These are phyloP conservation scores for Ceratocystis destructans DNA, from an alignment of 2,329 filamentous ascomycete genomes.

Conservation along the genomic window DNA sequence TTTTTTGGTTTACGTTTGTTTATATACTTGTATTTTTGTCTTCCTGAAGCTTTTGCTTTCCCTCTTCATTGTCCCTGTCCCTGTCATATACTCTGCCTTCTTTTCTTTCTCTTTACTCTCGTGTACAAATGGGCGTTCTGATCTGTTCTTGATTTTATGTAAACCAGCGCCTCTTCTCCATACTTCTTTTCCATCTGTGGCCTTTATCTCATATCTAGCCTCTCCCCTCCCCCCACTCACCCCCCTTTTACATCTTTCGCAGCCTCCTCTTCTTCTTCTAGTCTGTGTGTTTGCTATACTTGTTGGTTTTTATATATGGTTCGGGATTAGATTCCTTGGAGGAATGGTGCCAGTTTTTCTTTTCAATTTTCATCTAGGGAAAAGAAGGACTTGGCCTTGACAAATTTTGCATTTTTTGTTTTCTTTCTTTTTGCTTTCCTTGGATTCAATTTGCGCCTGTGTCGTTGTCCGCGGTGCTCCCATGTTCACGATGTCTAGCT, in stretches of 20 bases:
- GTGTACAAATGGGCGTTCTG: not conserved
- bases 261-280: not conserved
- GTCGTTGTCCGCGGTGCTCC: not conserved
- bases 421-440: constrained; percentile 1
- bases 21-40: constrained; percentile 1
- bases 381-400: not conserved
- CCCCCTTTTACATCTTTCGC: not conserved
- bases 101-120: not conserved
- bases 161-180: not conserved
- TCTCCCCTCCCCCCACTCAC: not conserved
- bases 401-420: not conserved
- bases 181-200: not conserved
- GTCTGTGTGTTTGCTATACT: constrained; percentile 5
- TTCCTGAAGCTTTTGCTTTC: not conserved
- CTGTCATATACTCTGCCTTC: not conserved
- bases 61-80: not conserved
- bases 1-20: constrained; percentile 10
- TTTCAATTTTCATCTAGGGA: not conserved
- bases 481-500: too few relatives aligned
- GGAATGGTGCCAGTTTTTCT: not conserved
- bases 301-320: constrained; percentile 9
- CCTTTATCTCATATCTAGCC: not conserved
- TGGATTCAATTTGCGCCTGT: not conserved
- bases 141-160: not conserved
- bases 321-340: constrained; percentile 9